These are phyloP conservation scores for Pachyrhizus erosus DNA, from an alignment of 306 rosid species.

Conservation along the genomic window DNA sequence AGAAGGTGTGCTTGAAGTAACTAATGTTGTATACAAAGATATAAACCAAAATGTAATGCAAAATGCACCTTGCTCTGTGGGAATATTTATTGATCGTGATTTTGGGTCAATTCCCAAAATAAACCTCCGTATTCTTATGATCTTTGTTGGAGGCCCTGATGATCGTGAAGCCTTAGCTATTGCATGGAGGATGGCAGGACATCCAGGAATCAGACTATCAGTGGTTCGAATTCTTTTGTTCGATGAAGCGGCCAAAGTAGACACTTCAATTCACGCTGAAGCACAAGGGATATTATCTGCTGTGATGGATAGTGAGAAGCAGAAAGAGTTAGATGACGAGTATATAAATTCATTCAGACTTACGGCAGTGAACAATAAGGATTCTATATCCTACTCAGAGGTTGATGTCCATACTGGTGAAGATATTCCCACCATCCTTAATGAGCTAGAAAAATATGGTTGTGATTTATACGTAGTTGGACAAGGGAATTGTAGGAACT, in stretches of 20 bases:
- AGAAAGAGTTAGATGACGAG: slow-evolving; percentile 52
- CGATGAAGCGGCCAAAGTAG: slow-evolving; percentile 37
- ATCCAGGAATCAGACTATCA: slow-evolving; percentile 47
- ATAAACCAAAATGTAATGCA: slow-evolving; percentile 42
- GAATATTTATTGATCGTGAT: slow-evolving; percentile 47
- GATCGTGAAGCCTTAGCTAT: slow-evolving; percentile 70
- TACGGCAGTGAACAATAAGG: slow-evolving; percentile 32
- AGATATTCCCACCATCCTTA: slow-evolving; percentile 38
- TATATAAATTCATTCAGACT: slow-evolving; percentile 47
- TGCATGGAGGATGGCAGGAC: slow-evolving; percentile 60
- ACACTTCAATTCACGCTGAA: neutral
- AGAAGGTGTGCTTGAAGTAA: slow-evolving; percentile 32
- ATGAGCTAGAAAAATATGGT: slow-evolving; percentile 38
- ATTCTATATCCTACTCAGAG: slow-evolving; percentile 48
- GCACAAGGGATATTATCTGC: slow-evolving; percentile 26
- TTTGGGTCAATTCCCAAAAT: slow-evolving; percentile 1
- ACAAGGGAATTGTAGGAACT: slow-evolving; percentile 48
- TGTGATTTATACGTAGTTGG: slow-evolving; percentile 62
- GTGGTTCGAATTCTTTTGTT: slow-evolving; percentile 49
- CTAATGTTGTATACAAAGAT: slow-evolving; percentile 6
- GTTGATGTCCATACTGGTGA: slow-evolving; percentile 45
- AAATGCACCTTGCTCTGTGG: slow-evolving; percentile 50
- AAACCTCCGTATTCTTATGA: slow-evolving; percentile 1
- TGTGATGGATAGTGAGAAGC: slow-evolving; percentile 28
- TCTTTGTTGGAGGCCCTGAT: slow-evolving; percentile 60